phyloP scores from a whole-genome alignment of 768 basidiomycete genomes.

The Pleurotus tuber-regium region DNA sequence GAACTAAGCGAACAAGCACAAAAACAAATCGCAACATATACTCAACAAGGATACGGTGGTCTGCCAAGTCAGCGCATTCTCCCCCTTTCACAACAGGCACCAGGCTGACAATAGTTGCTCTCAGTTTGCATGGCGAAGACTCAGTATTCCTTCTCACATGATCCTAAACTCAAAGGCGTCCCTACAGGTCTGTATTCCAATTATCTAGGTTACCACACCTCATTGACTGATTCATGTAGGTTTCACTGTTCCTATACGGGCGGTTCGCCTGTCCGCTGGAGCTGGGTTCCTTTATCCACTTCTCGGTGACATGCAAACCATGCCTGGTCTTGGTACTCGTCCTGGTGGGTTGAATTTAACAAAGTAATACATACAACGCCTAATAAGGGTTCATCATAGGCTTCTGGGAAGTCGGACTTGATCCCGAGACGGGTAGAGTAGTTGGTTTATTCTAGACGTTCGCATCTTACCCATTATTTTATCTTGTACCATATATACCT shows the following conservation, averaged over 20 bases:
- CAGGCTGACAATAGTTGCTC: slow-evolving; percentile 14
- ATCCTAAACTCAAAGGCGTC: slow-evolving; percentile 86
- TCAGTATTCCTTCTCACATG: slow-evolving; percentile 95
- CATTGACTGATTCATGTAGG: slow-evolving; percentile 52
- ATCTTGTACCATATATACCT: slow-evolving; percentile 1
- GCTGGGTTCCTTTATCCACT: slow-evolving; percentile 96
- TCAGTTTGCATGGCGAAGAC: slow-evolving; percentile 97
- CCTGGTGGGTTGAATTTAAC: slow-evolving; percentile 61
- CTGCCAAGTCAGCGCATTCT: slow-evolving; percentile 75
- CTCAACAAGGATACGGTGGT: slow-evolving; percentile 78
- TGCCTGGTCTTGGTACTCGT: slow-evolving; percentile 93
- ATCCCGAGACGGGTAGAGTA: slow-evolving; percentile 76
- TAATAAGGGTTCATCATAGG: no score
- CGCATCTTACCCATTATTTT: no score
- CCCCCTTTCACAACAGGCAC: background rate
- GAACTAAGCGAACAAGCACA: slow-evolving; percentile 81
- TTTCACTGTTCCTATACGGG: slow-evolving; percentile 90
- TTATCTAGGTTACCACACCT: no score
- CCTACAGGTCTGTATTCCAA: slow-evolving; percentile 65
- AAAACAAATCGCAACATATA: slow-evolving; percentile 88
- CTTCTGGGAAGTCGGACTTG: slow-evolving; percentile 89
- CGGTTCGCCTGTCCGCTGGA: slow-evolving; percentile 85
- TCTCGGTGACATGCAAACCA: slow-evolving; percentile 96
- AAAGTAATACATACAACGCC: no score
- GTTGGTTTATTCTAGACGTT: slow-evolving; percentile 80